A percentile compares a stretch with the other conserved stretches of the same genome.
These are phyloP conservation scores for Ascochyta koolunga DNA, from an alignment of 2,329 filamentous ascomycete genomes.

Conservation along the genomic window DNA sequence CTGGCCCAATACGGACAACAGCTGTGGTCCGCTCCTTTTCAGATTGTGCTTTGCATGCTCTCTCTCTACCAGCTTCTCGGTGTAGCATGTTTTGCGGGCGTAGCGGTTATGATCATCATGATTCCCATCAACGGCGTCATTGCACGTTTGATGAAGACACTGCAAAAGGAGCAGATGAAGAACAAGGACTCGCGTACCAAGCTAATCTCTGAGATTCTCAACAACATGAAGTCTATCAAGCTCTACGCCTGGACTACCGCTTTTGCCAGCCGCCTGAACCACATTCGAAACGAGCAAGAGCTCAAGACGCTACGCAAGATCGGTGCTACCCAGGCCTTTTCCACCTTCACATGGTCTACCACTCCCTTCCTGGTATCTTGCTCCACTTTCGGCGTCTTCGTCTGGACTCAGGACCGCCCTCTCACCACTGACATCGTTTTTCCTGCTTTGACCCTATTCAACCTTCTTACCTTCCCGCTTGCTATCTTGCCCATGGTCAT, in stretches of 20 bases:
- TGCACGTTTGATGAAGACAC: conserved; percentile 87
- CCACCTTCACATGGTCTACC: conserved; percentile 97
- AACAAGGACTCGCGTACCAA: conserved; percentile 95
- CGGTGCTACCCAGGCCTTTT: conserved; percentile 88
- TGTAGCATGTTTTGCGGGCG: conserved; percentile 91
- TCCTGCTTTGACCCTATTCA: conserved; percentile 90
- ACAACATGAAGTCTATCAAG: conserved; percentile 99
- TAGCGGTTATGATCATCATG: conserved; percentile 96
- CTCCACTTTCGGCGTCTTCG: conserved; percentile 93
- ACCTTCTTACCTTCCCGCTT: conserved; percentile 92
- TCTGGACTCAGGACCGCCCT: conserved; percentile 79
- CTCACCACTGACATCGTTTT: conserved; percentile 96
- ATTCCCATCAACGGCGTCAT: conserved; percentile 94
- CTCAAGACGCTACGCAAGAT: conserved; percentile 95
- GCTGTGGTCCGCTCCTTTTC: conserved; percentile 95
- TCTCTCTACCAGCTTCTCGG: conserved; percentile 96
- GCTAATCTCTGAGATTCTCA: conserved; percentile 95
- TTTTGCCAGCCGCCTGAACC: conserved; percentile 97
- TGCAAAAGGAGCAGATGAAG: conserved; percentile 98
- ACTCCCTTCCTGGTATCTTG: conserved; percentile 98
- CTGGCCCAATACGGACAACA: conserved; percentile 95
- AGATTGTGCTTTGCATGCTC: conserved; percentile 93
- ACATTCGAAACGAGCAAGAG: conserved; percentile 93
- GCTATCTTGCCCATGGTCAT: conserved; percentile 97
- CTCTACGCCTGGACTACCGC: conserved; percentile 96